These are phyloP conservation scores for Musa troglodytarum DNA, from an alignment of 176 grass and related monocot genomes.

Conservation along the genomic window DNA sequence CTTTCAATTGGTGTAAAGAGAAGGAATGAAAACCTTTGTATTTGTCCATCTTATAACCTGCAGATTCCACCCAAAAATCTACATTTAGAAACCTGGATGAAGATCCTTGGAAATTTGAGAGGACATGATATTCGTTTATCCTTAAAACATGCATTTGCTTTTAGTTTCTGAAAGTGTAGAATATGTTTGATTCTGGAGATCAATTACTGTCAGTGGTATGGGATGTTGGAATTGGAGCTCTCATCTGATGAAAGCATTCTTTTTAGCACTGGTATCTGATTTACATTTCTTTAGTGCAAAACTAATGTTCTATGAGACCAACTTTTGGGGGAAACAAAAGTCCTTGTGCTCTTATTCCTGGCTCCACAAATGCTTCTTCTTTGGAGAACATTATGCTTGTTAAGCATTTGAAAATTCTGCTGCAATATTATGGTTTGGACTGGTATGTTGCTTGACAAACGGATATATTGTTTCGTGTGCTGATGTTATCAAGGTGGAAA, in stretches of 20 bases:
- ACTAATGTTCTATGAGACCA: not conserved
- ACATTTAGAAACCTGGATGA: not conserved
- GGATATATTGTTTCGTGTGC: not conserved
- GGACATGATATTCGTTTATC: too few species aligned
- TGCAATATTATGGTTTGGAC: not conserved
- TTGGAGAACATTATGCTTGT: not conserved
- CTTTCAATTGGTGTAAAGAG: not conserved
- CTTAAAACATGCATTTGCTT: too few species aligned
- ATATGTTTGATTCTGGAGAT: too few species aligned
- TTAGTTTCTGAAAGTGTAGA: too few species aligned
- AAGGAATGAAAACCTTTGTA: not conserved
- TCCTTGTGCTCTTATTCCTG: not conserved
- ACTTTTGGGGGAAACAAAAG: not conserved
- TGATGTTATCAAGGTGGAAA: slow-evolving; percentile 57
- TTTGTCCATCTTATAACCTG: not conserved
- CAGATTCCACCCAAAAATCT: not conserved
- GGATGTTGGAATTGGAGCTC: too few species aligned
- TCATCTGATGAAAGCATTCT: too few species aligned
- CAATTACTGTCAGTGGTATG: too few species aligned
- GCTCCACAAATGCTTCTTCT: not conserved
- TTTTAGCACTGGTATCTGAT: too few species aligned
- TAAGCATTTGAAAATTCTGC: not conserved
- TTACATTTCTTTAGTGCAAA: not conserved
- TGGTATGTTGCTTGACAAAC: too few species aligned
- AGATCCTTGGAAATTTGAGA: not conserved